Percentiles rank a stretch among this genome's conserved stretches.
Evolutionary conservation across 441 rosid genomes (phyloP).

Genomic region (Brassica hybrid): DNA sequence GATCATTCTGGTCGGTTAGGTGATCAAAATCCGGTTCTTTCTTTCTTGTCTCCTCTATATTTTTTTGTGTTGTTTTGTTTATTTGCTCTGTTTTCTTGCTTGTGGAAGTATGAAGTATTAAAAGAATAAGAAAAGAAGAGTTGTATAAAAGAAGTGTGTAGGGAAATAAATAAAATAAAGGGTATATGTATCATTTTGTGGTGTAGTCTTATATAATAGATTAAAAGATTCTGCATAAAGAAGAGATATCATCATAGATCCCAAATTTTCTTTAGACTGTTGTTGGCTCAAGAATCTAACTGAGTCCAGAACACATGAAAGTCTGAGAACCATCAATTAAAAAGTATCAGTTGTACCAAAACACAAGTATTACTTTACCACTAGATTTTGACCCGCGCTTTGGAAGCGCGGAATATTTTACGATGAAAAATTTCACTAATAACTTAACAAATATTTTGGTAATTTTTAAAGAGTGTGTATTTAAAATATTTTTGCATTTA

Average conservation of each 20-base stretch:
- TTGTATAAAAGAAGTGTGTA: not conserved
- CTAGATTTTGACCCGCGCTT: too few species aligned
- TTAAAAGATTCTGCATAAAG: not conserved
- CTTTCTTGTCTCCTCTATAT: not conserved
- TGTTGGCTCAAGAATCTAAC: not conserved
- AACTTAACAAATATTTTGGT: too few species aligned
- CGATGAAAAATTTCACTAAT: too few species aligned
- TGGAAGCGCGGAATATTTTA: too few species aligned
- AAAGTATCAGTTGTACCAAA: not conserved
- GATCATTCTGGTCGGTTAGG: conserved; percentile 28
- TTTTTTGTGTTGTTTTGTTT: not conserved
- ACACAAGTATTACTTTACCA: not conserved
- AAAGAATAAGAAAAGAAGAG: not conserved
- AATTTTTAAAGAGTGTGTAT: too few species aligned
- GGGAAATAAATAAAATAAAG: not conserved
- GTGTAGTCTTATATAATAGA: not conserved
- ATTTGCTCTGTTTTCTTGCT: conserved; percentile 22
- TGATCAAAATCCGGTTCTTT: not conserved
- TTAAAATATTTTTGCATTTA: too few species aligned
- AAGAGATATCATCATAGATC: not conserved
- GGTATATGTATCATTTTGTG: conserved; percentile 4
- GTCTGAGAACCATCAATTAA: not conserved
- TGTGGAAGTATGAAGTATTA: not conserved
- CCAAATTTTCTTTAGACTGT: not conserved
- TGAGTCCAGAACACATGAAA: not conserved